These are phyloP conservation scores for Fomitopsis pulvina DNA, from an alignment of 768 basidiomycete genomes.

Conservation along the genomic window DNA sequence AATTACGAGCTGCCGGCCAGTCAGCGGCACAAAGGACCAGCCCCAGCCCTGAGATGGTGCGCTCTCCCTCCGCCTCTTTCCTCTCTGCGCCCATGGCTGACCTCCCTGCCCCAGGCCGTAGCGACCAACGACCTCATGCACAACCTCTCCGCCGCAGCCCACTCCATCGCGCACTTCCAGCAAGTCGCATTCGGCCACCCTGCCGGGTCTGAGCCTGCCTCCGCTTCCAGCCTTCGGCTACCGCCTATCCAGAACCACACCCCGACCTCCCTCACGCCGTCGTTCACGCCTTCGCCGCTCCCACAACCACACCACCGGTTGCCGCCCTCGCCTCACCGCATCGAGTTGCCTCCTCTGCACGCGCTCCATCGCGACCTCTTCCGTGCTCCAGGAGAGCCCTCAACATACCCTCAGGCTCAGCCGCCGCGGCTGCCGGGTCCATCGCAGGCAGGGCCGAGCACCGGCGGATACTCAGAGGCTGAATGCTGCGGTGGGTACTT, in stretches of 20 bases:
- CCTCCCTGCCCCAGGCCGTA: constrained; percentile 32
- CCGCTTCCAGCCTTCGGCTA: constrained; percentile 1
- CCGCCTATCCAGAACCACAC: constrained; percentile 18
- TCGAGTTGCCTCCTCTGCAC: constrained; percentile 14
- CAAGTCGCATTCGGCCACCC: constrained; percentile 34
- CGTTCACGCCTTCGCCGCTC: constrained; percentile 15
- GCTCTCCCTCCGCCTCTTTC: neutral
- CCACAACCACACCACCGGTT: constrained; percentile 16
- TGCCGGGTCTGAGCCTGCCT: constrained; percentile 9
- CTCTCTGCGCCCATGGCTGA: constrained; percentile 2
- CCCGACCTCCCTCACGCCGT: constrained; percentile 17
- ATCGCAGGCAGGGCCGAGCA: constrained; percentile 1
- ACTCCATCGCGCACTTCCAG: constrained; percentile 50
- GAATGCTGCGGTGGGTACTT: constrained; percentile 48
- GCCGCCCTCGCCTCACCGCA: constrained; percentile 16
- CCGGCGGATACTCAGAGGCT: constrained; percentile 21
- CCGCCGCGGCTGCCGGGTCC: constrained; percentile 6
- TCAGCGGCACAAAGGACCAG: constrained; percentile 5
- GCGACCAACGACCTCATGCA: constrained; percentile 48
- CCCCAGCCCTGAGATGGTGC: constrained; percentile 25
- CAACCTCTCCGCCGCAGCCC: constrained; percentile 37
- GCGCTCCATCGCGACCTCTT: constrained; percentile 9
- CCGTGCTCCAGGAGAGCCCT: constrained; percentile 1
- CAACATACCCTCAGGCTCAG: constrained; percentile 3
- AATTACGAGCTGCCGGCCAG: constrained; percentile 23